Evolutionary conservation across 1,284 basidiomycete species (phyloP), one percentile per base, ranked within the genome.

Genomic region (Boletus hoseneyae): DNA sequence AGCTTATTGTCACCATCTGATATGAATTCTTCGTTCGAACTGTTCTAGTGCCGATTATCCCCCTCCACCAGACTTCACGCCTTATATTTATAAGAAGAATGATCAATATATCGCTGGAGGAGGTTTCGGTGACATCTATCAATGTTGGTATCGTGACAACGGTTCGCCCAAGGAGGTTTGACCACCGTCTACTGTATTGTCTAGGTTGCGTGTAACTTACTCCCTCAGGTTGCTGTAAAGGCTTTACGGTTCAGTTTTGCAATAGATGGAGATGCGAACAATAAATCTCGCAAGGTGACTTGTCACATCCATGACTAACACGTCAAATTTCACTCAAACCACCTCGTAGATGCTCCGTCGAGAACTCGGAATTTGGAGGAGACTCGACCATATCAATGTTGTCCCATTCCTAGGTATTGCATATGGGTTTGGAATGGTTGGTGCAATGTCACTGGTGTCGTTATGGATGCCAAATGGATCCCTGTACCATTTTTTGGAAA

Each of bases 351-450:
- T 49, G 48, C 30, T 46, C 3, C 36, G 43, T 25, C 42, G 55
- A 41, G 59, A 60, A 9, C 50, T 63, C 1, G 56, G 56, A 10
- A 60, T 61, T 7, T 61, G 61, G 59, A 58, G 35, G 36, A 50
- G 61, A 34, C 50, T 60, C 0, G 4, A 46, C 1, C 52, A 60
- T 23, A 3, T 5, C 0, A 60, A 60, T 25, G 34, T 60, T 3
- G 56, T 60, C 21, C 61, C 53, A 4, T 57, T 63, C 21, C 19
- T 63, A 1, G 61, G 59, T 1, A 40, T 51, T 30, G 49, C 48
- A 25, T 45, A 36, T 0, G 56, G 52, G 0, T 61, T 63, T 30
- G 60, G 59, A 12, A 48, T 53, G 46, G 1, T 7, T 12, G 47
- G 25, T 11, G 37, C 52, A 3, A 45, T 43, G 29, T 53, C 57